Conservation (phyloP, 1,284 basidiomycete genomes). For the Austroboletus niveus region DNA sequence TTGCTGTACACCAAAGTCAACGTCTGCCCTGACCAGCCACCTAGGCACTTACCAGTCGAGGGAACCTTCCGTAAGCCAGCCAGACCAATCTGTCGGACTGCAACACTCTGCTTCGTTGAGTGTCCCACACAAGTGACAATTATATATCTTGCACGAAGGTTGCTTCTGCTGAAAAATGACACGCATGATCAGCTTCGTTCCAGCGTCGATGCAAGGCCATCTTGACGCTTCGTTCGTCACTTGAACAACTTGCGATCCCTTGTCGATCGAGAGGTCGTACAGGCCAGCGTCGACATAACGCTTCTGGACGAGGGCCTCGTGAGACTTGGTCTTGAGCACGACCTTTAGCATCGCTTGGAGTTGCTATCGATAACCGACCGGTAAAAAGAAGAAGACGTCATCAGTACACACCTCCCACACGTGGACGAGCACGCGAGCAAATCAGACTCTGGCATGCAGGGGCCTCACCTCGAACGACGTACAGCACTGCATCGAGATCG, state of each 20-base stretch:
- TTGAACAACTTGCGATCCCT: slow-evolving; percentile 20
- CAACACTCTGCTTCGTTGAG: slow-evolving; percentile 20
- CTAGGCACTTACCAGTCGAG: slow-evolving; percentile 19
- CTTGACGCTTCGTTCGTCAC: slow-evolving; percentile 22
- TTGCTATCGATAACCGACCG: slow-evolving; percentile 12
- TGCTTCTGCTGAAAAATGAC: slow-evolving; percentile 26
- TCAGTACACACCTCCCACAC: slow-evolving; percentile 1
- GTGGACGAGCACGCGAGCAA: not conserved
- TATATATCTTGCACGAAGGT: slow-evolving; percentile 16
- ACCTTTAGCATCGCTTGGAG: slow-evolving; percentile 19
- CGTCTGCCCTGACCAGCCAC: not conserved
- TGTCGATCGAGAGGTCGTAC: slow-evolving; percentile 25
- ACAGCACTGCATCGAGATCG: slow-evolving; percentile 27
- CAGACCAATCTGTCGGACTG: slow-evolving; percentile 16
- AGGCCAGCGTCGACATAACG: slow-evolving; percentile 25
- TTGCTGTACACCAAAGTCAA: slow-evolving; percentile 8
- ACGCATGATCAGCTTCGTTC: slow-evolving; percentile 27
- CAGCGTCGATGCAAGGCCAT: slow-evolving; percentile 25
- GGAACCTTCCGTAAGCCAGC: slow-evolving; percentile 29
- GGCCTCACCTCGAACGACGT: slow-evolving; percentile 23
- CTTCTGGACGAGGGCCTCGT: slow-evolving; percentile 22
- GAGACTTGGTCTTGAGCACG: slow-evolving; percentile 16
- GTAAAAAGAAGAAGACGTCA: not conserved
- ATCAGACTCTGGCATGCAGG: not conserved
- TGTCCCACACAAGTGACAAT: slow-evolving; percentile 24